Percentiles rank a stretch among this genome's conserved stretches.
Evolutionary conservation across 2,329 filamentous ascomycete species (phyloP).

Genomic region (Lachnellula hyalina): DNA sequence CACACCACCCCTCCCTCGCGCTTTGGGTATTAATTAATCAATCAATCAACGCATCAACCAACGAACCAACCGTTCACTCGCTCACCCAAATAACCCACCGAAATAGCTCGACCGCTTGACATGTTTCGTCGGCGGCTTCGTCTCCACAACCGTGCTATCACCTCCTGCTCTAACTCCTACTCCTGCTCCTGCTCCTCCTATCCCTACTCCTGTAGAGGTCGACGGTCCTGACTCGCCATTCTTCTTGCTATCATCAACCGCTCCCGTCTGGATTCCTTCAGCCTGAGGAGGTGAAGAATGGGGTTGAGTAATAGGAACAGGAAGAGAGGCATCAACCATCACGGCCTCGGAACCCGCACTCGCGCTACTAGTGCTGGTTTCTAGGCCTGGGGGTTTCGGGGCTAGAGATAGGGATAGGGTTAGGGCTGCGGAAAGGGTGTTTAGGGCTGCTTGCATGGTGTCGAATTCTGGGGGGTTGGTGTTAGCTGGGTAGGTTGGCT

Average conservation of each 20-base stretch:
- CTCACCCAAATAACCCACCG: conserved; percentile 5
- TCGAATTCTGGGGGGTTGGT: conserved; percentile 2
- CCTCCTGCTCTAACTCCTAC: neutral
- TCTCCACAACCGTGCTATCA: neutral
- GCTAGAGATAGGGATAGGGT: neutral
- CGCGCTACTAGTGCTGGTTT: no score
- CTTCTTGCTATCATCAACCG: no score
- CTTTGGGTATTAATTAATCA: neutral
- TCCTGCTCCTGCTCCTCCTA: no score
- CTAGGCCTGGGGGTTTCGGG: no score
- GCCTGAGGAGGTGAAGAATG: no score
- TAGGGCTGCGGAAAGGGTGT: conserved; percentile 5
- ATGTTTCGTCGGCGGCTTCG: neutral
- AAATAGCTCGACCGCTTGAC: conserved; percentile 9
- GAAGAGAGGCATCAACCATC: no score
- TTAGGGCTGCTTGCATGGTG: conserved; percentile 8
- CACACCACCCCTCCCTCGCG: neutral
- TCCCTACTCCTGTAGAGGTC: neutral
- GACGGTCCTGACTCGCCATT: neutral
- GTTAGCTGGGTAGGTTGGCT: neutral
- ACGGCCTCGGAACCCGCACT: no score
- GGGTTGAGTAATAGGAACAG: no score
- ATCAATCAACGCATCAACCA: neutral
- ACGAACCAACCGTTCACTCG: no score
- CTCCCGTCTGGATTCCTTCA: no score